Evolutionary conservation across 306 rosid species (phyloP).

Genomic region (Sindora glabra): DNA sequence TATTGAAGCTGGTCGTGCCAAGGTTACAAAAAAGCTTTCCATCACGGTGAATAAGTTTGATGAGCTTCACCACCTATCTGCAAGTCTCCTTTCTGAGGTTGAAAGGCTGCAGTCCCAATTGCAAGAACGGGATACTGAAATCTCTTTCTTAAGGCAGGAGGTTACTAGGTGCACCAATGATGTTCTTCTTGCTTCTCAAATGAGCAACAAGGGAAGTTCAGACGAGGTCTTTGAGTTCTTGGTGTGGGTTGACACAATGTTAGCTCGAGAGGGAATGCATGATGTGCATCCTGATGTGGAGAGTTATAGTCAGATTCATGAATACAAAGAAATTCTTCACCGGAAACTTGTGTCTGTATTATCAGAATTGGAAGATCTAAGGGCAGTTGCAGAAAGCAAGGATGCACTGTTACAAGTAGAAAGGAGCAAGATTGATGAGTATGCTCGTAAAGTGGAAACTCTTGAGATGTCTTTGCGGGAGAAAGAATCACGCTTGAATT

Average conservation of each 20-base stretch:
- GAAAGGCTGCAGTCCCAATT: slow-evolving; percentile 87
- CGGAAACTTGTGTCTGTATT: slow-evolving; percentile 50
- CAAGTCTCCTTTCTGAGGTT: slow-evolving; percentile 80
- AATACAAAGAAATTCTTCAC: slow-evolving; percentile 61
- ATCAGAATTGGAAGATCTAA: slow-evolving; percentile 58
- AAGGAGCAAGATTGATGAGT: slow-evolving; percentile 63
- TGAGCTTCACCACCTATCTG: slow-evolving; percentile 87
- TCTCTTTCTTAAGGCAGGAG: slow-evolving; percentile 97
- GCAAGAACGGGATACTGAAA: slow-evolving; percentile 89
- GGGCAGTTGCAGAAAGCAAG: slow-evolving; percentile 50
- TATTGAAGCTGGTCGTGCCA: slow-evolving; percentile 69
- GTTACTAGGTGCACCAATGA: slow-evolving; percentile 90
- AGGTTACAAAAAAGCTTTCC: slow-evolving; percentile 76
- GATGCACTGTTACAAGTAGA: slow-evolving; percentile 64
- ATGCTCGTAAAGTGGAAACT: slow-evolving; percentile 47
- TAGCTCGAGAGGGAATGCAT: slow-evolving; percentile 45
- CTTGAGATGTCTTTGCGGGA: slow-evolving; percentile 63
- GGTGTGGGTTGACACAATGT: slow-evolving; percentile 57
- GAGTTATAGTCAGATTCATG: slow-evolving; percentile 35
- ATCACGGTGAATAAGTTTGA: slow-evolving; percentile 82
- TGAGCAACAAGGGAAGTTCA: slow-evolving; percentile 44
- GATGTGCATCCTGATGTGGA: slow-evolving; percentile 36
- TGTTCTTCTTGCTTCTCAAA: slow-evolving; percentile 80
- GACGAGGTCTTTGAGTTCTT: slow-evolving; percentile 62
- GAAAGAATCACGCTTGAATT: slow-evolving; percentile 62